Conservation (phyloP, 495 filamentous ascomycete genomes). For the Penicillium canariense region DNA sequence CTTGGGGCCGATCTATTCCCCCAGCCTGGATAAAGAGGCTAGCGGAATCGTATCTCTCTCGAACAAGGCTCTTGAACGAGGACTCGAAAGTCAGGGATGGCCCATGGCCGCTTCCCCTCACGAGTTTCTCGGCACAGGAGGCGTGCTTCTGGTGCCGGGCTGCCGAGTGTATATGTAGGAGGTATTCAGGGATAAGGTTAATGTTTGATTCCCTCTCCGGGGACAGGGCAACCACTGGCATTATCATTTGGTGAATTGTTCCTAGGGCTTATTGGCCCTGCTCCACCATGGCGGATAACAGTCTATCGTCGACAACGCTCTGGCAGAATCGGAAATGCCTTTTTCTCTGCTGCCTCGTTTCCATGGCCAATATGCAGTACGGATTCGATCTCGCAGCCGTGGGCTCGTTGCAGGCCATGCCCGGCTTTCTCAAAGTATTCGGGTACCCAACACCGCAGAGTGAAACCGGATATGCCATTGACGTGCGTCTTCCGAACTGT, state of each 20-base stretch:
- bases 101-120: not conserved
- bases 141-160: not conserved
- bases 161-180: not conserved
- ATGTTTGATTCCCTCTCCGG: too few relatives aligned
- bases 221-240: too few relatives aligned
- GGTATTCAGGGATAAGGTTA: too few relatives aligned
- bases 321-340: conserved; percentile 22
- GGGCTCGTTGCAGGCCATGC: conserved; percentile 18
- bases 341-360: conserved; percentile 14
- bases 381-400: conserved; percentile 20
- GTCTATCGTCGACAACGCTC: conserved; percentile 13
- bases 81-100: not conserved
- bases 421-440: conserved; percentile 19
- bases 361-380: conserved; percentile 21
- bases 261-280: too few relatives aligned
- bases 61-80: not conserved
- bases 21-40: not conserved
- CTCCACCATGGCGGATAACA: conserved; percentile 4
- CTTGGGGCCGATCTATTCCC: not conserved
- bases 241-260: too few relatives aligned
- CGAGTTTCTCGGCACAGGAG: not conserved
- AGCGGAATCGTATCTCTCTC: not conserved
- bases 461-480: conserved; percentile 16
- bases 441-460: conserved; percentile 11
- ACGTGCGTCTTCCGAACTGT: conserved; percentile 16